These are phyloP conservation scores for Senna siamea DNA, from an alignment of 306 rosid genomes.

Conservation along the genomic window DNA sequence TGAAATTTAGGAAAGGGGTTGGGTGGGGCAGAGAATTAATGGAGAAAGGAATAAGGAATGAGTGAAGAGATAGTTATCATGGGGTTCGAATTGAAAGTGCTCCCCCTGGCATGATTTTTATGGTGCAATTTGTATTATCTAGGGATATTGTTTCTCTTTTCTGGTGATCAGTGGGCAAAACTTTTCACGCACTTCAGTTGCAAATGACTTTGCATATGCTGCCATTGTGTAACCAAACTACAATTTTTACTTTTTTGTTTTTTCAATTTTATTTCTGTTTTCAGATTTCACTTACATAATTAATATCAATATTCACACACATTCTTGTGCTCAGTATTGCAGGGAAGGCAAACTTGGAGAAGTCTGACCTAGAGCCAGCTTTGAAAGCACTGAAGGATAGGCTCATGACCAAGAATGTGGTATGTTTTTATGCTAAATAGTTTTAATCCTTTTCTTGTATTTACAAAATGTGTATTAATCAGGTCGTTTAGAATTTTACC, in stretches of 20 bases:
- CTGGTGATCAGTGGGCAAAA: slow-evolving; percentile 15
- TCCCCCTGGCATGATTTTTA: neutral
- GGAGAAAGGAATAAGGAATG: slow-evolving; percentile 17
- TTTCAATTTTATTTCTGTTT: slow-evolving; percentile 26
- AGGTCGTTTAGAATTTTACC: slow-evolving; percentile 19
- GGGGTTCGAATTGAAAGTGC: neutral
- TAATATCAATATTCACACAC: slow-evolving; percentile 19
- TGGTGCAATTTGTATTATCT: neutral
- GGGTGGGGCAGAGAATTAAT: neutral
- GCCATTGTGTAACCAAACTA: too few species aligned
- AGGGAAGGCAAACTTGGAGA: slow-evolving; percentile 94
- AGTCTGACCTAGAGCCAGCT: slow-evolving; percentile 94
- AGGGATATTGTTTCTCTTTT: slow-evolving; percentile 8
- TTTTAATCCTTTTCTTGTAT: slow-evolving; percentile 1
- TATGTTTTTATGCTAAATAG: slow-evolving; percentile 45
- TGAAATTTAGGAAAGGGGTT: neutral
- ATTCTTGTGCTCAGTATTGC: slow-evolving; percentile 73
- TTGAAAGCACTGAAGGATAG: slow-evolving; percentile 95
- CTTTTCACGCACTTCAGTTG: slow-evolving; percentile 23
- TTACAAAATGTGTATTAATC: neutral
- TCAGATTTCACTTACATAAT: slow-evolving; percentile 19
- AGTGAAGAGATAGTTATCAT: slow-evolving; percentile 6
- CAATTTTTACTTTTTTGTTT: too few species aligned
- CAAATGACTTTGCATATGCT: slow-evolving; percentile 7
- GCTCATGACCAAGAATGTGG: slow-evolving; percentile 99